phyloP scores from a whole-genome alignment of 495 filamentous ascomycete species.

The Tricharina praecox region DNA sequence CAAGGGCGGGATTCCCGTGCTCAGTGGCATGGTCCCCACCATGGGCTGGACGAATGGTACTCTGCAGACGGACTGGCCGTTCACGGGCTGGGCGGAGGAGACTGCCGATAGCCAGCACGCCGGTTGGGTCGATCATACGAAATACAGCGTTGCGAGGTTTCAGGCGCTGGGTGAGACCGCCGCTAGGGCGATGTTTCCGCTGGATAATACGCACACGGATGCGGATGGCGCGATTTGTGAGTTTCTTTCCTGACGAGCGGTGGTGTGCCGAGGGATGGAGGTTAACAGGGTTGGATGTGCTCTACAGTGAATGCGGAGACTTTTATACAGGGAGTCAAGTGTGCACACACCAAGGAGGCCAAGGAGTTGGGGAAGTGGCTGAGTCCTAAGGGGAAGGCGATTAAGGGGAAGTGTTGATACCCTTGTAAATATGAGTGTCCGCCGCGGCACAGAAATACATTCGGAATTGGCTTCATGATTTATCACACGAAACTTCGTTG shows the following conservation, averaged over 20 bases:
- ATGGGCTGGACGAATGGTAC: slow-evolving; percentile 11
- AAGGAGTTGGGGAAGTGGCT: neutral
- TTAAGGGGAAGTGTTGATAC: neutral
- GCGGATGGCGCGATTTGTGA: slow-evolving; percentile 11
- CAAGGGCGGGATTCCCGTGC: neutral
- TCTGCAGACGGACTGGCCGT: slow-evolving; percentile 12
- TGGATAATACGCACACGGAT: slow-evolving; percentile 19
- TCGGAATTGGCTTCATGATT: too few species aligned
- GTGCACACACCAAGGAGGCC: neutral
- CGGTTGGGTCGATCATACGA: slow-evolving; percentile 16
- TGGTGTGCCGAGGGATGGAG: too few species aligned
- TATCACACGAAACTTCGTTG: too few species aligned
- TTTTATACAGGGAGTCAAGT: slow-evolving; percentile 16
- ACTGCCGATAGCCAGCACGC: slow-evolving; percentile 8
- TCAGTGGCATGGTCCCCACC: slow-evolving; percentile 18
- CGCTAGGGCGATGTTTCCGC: slow-evolving; percentile 10
- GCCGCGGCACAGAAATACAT: too few species aligned
- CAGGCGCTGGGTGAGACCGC: slow-evolving; percentile 9
- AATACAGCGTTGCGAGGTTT: slow-evolving; percentile 12
- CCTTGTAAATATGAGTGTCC: too few species aligned
- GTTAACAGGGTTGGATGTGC: too few species aligned
- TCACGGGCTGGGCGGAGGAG: slow-evolving; percentile 17
- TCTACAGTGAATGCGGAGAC: slow-evolving; percentile 15
- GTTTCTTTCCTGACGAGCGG: neutral
- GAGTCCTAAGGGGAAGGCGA: neutral